phyloP scores from a whole-genome alignment of 805 yeast genomes.

The Yamadazyma sp. region DNA sequence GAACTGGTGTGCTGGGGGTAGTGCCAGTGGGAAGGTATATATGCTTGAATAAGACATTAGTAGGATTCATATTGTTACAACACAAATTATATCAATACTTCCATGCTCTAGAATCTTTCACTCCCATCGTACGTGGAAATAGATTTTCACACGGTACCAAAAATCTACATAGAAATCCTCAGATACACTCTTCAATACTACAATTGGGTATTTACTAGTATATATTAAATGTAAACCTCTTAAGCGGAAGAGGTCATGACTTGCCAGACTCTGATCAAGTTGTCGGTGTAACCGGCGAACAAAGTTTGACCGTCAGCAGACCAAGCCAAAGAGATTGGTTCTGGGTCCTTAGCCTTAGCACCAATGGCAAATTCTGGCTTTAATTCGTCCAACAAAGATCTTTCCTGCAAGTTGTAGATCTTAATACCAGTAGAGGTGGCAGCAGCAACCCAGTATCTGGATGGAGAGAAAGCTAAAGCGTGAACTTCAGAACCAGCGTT shows the following conservation, averaged over 20 bases:
- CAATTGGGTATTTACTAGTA: too few relatives aligned
- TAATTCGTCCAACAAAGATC: constrained; percentile 92
- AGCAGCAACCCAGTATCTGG: constrained; percentile 99
- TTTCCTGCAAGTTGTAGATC: constrained; percentile 96
- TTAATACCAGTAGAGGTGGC: constrained; percentile 97
- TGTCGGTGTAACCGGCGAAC: constrained; percentile 99
- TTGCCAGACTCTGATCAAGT: constrained; percentile 99
- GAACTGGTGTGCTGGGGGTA: constrained; percentile 92
- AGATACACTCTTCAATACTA: too few relatives aligned
- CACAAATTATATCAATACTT: too few relatives aligned
- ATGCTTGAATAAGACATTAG: constrained; percentile 40
- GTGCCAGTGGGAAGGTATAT: constrained; percentile 88
- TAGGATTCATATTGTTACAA: too few relatives aligned
- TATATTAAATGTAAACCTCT: constrained; percentile 10
- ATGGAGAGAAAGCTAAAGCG: constrained; percentile 99
- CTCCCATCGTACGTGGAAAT: too few relatives aligned
- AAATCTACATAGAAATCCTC: too few relatives aligned
- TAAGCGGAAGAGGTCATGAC: constrained; percentile 83
- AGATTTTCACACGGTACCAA: not conserved
- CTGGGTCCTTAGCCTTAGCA: constrained; percentile 95
- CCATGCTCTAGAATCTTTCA: too few relatives aligned
- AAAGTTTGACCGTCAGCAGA: constrained; percentile 99
- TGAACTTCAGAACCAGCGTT: constrained; percentile 94
- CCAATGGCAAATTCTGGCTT: constrained; percentile 93
- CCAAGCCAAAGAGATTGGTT: constrained; percentile 98